These are phyloP conservation scores for Alternaria ventricosa DNA, from an alignment of 2,329 filamentous ascomycete genomes.

Conservation along the genomic window DNA sequence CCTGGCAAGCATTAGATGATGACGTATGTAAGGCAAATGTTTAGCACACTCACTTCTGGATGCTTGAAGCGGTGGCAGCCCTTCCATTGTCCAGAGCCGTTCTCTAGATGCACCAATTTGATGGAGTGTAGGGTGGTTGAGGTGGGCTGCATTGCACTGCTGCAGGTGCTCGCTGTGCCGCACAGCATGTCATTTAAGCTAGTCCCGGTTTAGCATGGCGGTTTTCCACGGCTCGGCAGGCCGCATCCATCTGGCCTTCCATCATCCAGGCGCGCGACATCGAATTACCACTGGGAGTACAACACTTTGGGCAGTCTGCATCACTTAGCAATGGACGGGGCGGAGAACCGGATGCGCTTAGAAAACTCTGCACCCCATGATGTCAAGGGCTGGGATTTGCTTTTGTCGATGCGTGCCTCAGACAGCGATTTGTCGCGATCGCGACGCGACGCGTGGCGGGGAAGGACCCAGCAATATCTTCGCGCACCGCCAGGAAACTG, in stretches of 20 bases:
- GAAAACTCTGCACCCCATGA: not conserved
- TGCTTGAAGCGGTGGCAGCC: not conserved
- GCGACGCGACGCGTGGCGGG: not conserved
- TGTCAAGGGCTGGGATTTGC: not conserved
- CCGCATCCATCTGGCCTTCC: not conserved
- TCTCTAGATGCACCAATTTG: not conserved
- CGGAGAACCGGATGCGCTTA: not conserved
- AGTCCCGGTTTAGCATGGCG: not conserved
- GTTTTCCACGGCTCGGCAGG: not conserved
- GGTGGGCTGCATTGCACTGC: not conserved
- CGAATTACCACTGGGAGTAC: not conserved
- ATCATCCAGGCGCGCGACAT: not conserved
- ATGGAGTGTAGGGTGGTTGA: not conserved
- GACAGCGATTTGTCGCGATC: not conserved
- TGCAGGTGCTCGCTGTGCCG: not conserved
- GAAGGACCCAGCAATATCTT: not conserved
- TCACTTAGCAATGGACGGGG: not conserved
- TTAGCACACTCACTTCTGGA: not conserved
- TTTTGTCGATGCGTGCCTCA: not conserved
- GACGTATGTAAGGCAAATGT: not conserved
- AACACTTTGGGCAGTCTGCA: not conserved
- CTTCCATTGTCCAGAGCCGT: not conserved
- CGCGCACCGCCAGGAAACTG: not conserved
- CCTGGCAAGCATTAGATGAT: conserved; percentile 1
- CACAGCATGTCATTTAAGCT: not conserved